Evolutionary conservation across 192 early-diverging fungal genomes (phyloP).

Genomic region (Coemansia sp.): DNA sequence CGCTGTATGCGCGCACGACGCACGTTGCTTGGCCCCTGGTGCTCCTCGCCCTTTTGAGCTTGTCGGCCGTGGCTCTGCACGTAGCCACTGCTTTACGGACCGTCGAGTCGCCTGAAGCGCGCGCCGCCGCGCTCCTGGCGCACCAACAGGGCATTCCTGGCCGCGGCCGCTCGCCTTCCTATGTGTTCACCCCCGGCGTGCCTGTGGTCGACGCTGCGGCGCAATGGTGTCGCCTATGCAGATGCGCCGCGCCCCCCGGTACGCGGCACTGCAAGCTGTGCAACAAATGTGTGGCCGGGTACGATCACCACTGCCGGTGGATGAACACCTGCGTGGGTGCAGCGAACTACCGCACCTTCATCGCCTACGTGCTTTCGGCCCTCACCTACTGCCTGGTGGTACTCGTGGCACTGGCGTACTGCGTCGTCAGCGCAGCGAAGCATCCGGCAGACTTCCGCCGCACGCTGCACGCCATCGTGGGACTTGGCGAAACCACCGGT

Average conservation of each 20-base stretch:
- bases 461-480: conserved; percentile 20
- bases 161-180: conserved; percentile 25
- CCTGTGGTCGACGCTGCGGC: conserved; percentile 32
- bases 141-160: neutral
- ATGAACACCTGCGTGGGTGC: conserved; percentile 45
- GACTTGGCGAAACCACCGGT: too few species aligned
- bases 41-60: conserved; percentile 16
- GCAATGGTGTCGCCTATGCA: conserved; percentile 33
- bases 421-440: conserved; percentile 11
- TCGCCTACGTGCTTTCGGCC: conserved; percentile 20
- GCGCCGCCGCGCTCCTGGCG: neutral
- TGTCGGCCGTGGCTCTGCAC: conserved; percentile 17
- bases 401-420: conserved; percentile 21
- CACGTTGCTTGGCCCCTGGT: conserved; percentile 14
- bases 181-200: conserved; percentile 35
- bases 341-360: conserved; percentile 38
- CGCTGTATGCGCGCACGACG: conserved; percentile 25
- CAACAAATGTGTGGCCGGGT: conserved; percentile 52
- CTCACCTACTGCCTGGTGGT: conserved; percentile 17
- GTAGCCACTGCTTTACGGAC: conserved; percentile 15
- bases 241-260: conserved; percentile 6
- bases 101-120: conserved; percentile 32
- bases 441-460: conserved; percentile 17
- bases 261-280: conserved; percentile 51
- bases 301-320: conserved; percentile 51